Percentiles rank a stretch among this genome's conserved stretches.
Conservation (phyloP, 2,329 filamentous ascomycete genomes). For the Fusarium vanettenii region DNA sequence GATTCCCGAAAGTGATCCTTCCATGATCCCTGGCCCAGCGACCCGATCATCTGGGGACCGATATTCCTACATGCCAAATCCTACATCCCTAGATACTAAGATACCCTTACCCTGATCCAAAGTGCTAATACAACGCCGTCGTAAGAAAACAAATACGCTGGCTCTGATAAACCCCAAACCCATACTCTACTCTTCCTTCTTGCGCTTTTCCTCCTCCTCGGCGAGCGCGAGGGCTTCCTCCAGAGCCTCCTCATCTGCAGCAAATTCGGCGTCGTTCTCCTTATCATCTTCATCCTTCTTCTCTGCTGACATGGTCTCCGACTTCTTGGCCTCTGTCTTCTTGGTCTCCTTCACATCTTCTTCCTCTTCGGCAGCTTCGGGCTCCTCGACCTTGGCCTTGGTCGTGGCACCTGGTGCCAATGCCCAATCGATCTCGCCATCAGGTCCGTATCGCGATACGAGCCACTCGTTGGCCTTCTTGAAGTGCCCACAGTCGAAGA, state of each 20-base stretch:
- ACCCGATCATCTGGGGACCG: conserved; percentile 10
- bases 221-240: conserved; percentile 50
- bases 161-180: conserved; percentile 1
- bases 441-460: conserved; percentile 78
- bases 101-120: conserved; percentile 11
- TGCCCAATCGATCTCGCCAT: conserved; percentile 88
- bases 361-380: conserved; percentile 19
- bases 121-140: conserved; percentile 28
- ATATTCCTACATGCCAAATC: conserved; percentile 12
- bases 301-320: conserved; percentile 19
- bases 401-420: conserved; percentile 55
- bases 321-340: conserved; percentile 19
- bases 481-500: conserved; percentile 87
- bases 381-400: conserved; percentile 41
- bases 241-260: conserved; percentile 52
- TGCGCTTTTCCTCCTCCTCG: conserved; percentile 43
- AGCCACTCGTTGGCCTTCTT: conserved; percentile 89
- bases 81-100: conserved; percentile 5
- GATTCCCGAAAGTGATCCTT: conserved; percentile 28
- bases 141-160: conserved; percentile 23
- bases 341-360: conserved; percentile 37
- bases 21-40: conserved; percentile 16
- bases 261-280: conserved; percentile 47
- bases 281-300: conserved; percentile 29
- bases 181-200: conserved; percentile 7